Evolutionary conservation across 805 yeast genomes (phyloP), one percentile per base, ranked within the genome.

Genomic region (Torulaspora indica): DNA sequence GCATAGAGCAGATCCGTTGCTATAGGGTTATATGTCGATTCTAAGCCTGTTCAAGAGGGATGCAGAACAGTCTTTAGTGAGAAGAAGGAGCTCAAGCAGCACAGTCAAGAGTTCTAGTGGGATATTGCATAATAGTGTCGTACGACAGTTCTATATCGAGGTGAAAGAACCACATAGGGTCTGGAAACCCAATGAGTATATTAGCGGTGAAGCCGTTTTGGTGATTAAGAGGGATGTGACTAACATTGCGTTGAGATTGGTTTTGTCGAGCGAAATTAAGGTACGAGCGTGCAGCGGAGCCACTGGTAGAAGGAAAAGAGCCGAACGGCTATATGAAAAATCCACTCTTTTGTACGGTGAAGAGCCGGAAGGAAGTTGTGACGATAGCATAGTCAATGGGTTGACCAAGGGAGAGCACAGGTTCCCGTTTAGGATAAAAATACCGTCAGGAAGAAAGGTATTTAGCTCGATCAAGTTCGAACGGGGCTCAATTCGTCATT

Each of bases 321-420:
- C 76, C 42, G 72, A 74, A 37, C 60, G 64, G 18, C 58, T 82
- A n/a, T 77, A 81, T 61, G 74, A 78, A 40, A 84, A 79, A 58
- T 73, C 79, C 9, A 75, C 80, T 8, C 63, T 70, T 28, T 71
- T 83, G 14, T 82, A 79, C 55, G 89, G 89, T 0, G 64, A 46
- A 14, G 57, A 53, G n/a, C 43, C 27, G 57, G 61, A 33, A 49
- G 54, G 7, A 46, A 39, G 9, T 38, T 38, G 30, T 28, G 25
- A 30, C 28, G 39, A 38, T 8, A 25, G 37, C 3, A 40, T 54
- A 10, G 31, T 46, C 2, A 59, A 62, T 46, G 85, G 85, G 0
- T 61, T 85, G n/a, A 75, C 79, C 14, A 78, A 79, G 56, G 96
- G 96, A 33, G 91, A 85, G 58, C 96, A 89, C 64, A 68, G 86